phyloP scores from a whole-genome alignment of 2,329 filamentous ascomycete species.

The Beauveria brongniartii region DNA sequence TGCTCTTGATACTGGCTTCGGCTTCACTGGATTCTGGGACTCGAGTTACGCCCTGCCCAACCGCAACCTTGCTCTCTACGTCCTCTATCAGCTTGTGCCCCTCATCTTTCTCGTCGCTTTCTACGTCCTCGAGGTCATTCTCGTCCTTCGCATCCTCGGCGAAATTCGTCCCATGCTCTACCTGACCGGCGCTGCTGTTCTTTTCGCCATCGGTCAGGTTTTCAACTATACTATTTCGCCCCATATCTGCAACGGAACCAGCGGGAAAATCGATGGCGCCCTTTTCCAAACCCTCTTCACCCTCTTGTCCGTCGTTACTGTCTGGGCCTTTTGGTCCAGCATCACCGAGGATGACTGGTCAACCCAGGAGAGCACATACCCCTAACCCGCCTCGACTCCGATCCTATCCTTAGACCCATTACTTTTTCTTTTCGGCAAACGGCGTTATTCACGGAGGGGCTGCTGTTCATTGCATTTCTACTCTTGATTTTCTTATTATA shows the following conservation, averaged over 20 bases:
- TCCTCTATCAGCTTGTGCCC: conserved; percentile 84
- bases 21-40: conserved; percentile 74
- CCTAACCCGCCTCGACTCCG: conserved; percentile 17
- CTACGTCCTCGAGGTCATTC: conserved; percentile 72
- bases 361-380: conserved; percentile 38
- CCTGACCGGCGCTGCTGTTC: conserved; percentile 60
- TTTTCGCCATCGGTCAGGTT: conserved; percentile 88
- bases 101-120: conserved; percentile 84
- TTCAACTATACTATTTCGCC: conserved; percentile 94
- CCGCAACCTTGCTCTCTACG: conserved; percentile 79
- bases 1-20: conserved; percentile 82
- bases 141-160: conserved; percentile 79
- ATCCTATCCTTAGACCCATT: conserved; percentile 10
- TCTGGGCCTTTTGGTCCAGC: conserved; percentile 98
- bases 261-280: conserved; percentile 83
- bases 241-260: conserved; percentile 77
- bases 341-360: conserved; percentile 99
- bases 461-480: conserved; percentile 14
- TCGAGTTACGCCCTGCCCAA: conserved; percentile 50
- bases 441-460: conserved; percentile 18
- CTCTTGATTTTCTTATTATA: conserved; percentile 12
- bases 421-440: conserved; percentile 11
- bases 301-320: conserved; percentile 66
- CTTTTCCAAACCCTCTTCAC: conserved; percentile 94
- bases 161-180: conserved; percentile 93